phyloP scores from a whole-genome alignment of 352 stramenopile genomes.

The Globisporangium heterothallicum region DNA sequence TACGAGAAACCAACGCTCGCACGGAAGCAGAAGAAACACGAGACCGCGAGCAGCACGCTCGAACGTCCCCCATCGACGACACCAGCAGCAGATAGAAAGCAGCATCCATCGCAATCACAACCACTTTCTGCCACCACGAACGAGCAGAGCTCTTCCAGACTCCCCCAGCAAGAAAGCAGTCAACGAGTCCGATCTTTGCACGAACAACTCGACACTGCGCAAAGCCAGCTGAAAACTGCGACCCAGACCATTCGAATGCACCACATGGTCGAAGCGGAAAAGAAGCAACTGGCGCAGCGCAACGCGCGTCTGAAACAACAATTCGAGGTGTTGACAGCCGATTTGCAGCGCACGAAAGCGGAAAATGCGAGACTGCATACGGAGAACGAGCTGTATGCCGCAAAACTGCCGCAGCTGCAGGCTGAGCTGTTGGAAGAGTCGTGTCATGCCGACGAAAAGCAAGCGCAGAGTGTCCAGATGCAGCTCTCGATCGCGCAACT shows the following conservation, averaged over 20 bases:
- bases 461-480: conserved; percentile 34
- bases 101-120: no score
- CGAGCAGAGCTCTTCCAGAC: not conserved
- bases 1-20: no score
- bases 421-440: conserved; percentile 44
- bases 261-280: conserved; percentile 27
- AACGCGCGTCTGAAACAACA: conserved; percentile 38
- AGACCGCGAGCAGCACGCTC: not conserved
- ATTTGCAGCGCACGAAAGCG: conserved; percentile 34
- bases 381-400: conserved; percentile 48
- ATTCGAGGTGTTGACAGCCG: conserved; percentile 18
- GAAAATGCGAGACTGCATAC: conserved; percentile 33
- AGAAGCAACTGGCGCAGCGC: conserved; percentile 33
- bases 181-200: not conserved
- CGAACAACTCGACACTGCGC: not conserved
- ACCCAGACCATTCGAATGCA: not conserved
- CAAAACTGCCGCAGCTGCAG: conserved; percentile 39
- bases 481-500: conserved; percentile 36
- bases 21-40: not conserved
- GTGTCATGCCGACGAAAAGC: conserved; percentile 35
- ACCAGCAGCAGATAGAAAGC: not conserved
- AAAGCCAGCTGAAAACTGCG: not conserved
- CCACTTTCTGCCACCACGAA: no score
- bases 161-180: not conserved
- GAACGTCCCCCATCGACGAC: not conserved